Evolutionary conservation across 2,329 filamentous ascomycete genomes (phyloP), one percentile per base, ranked within the genome.

Genomic region (Didymella pomorum): DNA sequence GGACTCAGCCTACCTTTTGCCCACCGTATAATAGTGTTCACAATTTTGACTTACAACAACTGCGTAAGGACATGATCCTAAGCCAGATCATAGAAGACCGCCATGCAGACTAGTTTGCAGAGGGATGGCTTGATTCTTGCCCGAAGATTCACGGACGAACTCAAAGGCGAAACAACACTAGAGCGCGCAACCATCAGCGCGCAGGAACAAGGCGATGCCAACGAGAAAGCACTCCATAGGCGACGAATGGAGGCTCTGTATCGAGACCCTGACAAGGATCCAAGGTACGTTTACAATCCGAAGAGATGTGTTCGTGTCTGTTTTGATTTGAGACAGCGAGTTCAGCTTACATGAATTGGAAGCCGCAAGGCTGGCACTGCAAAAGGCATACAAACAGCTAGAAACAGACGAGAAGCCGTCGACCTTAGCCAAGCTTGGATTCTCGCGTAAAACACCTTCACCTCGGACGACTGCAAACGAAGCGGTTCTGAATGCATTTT

Each of bases 101-200:
- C n/a, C n/a, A n/a, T n/a, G n/a, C n/a, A n/a, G n/a, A n/a, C n/a
- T n/a, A n/a, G n/a, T n/a, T n/a, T n/a, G n/a, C n/a, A n/a, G n/a
- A n/a, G n/a, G n/a, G 31, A 33, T 16, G 31, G 31, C 31, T 16
- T 33, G 2, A 12, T 16, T 11, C 45, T 48, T 23, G 35, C 43
- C 11, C 48, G 48, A 3, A 21, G 48, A 9, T 51, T 51, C 25
- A 51, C 48, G 14, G 29, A 47, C n/a, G 29, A 35, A n/a, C 29
- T 35, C 2, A 25, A 14, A 4, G 44, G 44, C 16, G 18, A 47
- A 1, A 33, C 44, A 12, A 33, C 18, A 12, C 29, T 47, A 1
- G 44, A 47, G 18, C 44, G 44, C 3, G 29, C 44, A 12, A n/a
- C 44, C 11, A 47, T 35, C 10, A 47, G 28, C 18, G 29, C 29